phyloP scores from a whole-genome alignment of 257 asterid species.

The Fraxinus cuspidata region DNA sequence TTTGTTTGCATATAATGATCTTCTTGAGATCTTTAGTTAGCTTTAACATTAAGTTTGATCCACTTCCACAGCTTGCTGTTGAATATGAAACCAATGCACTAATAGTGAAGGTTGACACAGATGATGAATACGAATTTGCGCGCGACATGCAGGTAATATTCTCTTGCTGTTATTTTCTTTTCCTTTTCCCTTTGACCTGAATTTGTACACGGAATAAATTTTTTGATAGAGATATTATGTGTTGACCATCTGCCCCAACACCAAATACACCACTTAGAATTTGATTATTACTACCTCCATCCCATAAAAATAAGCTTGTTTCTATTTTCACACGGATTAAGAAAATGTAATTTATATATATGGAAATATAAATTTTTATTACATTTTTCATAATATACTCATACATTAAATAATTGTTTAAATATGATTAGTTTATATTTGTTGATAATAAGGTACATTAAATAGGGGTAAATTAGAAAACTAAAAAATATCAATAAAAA shows the following conservation, averaged over 20 bases:
- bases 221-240: not conserved
- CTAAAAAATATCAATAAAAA: too few relatives aligned
- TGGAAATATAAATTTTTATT: too few relatives aligned
- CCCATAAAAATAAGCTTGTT: too few relatives aligned
- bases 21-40: conserved; percentile 13
- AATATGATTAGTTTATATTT: too few relatives aligned
- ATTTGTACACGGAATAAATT: not conserved
- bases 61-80: conserved; percentile 88
- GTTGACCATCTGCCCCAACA: not conserved
- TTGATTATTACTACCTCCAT: not conserved
- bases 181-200: not conserved
- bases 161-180: conserved; percentile 3
- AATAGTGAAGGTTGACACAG: conserved; percentile 94
- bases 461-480: too few relatives aligned
- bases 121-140: conserved; percentile 88
- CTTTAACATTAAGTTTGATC: conserved; percentile 23
- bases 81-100: conserved; percentile 80
- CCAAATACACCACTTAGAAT: not conserved
- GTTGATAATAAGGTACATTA: too few relatives aligned
- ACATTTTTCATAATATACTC: too few relatives aligned
- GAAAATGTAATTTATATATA: too few relatives aligned
- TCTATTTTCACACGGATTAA: too few relatives aligned
- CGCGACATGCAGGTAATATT: conserved; percentile 82
- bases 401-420: too few relatives aligned
- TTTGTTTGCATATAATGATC: not conserved